Conservation (phyloP, 139 green algal genomes). For the Pseudopediastrum boryanum region DNA sequence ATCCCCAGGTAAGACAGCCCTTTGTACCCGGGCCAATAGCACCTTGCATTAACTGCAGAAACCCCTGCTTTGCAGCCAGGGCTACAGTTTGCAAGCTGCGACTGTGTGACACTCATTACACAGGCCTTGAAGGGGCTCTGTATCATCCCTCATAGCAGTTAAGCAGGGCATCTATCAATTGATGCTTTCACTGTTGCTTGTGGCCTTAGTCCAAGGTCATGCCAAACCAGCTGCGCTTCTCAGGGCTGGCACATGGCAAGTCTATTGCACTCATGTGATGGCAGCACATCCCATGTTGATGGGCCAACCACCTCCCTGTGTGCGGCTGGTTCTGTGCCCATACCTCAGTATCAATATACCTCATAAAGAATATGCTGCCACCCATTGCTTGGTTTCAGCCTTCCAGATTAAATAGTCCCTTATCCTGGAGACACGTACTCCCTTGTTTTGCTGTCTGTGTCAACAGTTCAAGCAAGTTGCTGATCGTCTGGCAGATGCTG, state of each 20-base stretch:
- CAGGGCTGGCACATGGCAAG: too few relatives aligned
- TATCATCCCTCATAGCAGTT: neutral
- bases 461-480: conserved; percentile 32
- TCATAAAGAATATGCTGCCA: too few relatives aligned
- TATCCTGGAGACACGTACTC: neutral
- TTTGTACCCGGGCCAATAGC: neutral
- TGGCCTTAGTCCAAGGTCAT: too few relatives aligned
- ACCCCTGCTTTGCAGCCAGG: neutral
- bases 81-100: neutral
- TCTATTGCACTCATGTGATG: neutral
- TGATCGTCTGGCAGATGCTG: conserved; percentile 18
- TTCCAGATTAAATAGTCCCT: neutral
- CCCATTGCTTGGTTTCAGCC: neutral
- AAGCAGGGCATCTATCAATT: neutral
- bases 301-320: neutral
- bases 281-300: neutral
- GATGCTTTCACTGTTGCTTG: neutral
- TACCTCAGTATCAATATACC: too few relatives aligned
- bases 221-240: too few relatives aligned
- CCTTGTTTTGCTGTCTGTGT: neutral
- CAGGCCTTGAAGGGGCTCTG: too few relatives aligned
- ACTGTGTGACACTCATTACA: neutral
- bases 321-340: neutral
- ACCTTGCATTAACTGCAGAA: neutral
- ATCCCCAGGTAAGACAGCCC: conserved; percentile 8